Evolutionary conservation across 129 eudicot species (phyloP).

Genomic region (Lonicera japonica): DNA sequence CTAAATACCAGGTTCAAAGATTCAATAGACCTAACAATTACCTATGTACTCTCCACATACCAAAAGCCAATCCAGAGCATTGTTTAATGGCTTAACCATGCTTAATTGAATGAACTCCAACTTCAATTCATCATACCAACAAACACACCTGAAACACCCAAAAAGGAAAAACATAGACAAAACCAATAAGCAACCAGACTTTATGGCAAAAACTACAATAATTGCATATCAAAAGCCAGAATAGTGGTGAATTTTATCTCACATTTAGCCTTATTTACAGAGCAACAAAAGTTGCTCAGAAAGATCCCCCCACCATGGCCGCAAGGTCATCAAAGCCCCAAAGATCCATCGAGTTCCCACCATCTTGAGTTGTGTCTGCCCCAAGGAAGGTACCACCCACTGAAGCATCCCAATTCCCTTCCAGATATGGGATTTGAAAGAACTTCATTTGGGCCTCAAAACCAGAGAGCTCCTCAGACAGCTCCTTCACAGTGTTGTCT

Average conservation of each 20-base stretch:
- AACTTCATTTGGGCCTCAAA: slow-evolving; percentile 57
- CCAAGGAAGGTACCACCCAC: slow-evolving; percentile 53
- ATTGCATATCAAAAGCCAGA: neutral
- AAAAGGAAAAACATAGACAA: neutral
- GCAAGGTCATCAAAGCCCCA: slow-evolving; percentile 78
- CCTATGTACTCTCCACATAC: slow-evolving; percentile 16
- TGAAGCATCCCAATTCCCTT: slow-evolving; percentile 66
- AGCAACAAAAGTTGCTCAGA: slow-evolving; percentile 26
- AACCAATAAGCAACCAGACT: neutral
- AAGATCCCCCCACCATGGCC: slow-evolving; percentile 39
- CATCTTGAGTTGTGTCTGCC: slow-evolving; percentile 49
- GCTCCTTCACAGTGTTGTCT: slow-evolving; percentile 25
- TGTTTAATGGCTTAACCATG: slow-evolving; percentile 29
- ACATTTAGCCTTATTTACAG: slow-evolving; percentile 63
- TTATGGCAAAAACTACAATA: neutral
- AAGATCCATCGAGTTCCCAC: slow-evolving; percentile 49
- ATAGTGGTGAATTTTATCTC: slow-evolving; percentile 6
- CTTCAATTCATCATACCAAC: slow-evolving; percentile 13
- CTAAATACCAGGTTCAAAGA: slow-evolving; percentile 13
- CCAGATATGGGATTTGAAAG: slow-evolving; percentile 63
- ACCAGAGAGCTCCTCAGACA: slow-evolving; percentile 32
- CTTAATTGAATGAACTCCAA: slow-evolving; percentile 7
- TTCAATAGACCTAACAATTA: slow-evolving; percentile 19
- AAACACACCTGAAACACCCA: slow-evolving; percentile 26
- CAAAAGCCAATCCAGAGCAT: slow-evolving; percentile 15